Base-by-base conservation (phyloP, 306 rosid species). In the Acacia crassicarpa region DNA sequence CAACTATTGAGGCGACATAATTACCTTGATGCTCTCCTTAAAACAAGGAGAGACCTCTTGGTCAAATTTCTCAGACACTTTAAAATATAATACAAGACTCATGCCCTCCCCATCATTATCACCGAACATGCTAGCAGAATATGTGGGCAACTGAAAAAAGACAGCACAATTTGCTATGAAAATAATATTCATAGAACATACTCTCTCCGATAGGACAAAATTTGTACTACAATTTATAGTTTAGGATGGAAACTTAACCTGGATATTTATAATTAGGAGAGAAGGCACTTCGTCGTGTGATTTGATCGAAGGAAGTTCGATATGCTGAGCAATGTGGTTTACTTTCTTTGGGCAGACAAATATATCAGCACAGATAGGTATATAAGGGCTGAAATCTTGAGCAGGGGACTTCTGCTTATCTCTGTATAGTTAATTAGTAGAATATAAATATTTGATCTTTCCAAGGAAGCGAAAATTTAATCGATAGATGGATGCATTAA, bases 31-130 rank as follows among this genome's bases (percentile, higher is more conserved):
- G 81, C 85, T 84, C 68, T 90, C 91, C 82, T 83, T 91, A 80
- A 90, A 88, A n/a, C 61, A 80, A 62, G 84, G 59, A 82, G 91
- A 82, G 73, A 85, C 83, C 48, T 88, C 91, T 76, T 81, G 22
- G 67, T 91, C 94, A 54, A 89, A 93, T 66, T 82, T 83, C 41
- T 91, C 94, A 12, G 87, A 84, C 49, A 90, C 76, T 85, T 80
- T 87, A 40, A 93, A 93, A 83, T 91, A 91, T 33, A 93, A 72
- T 15, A 93, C 96, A 78, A 93, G 92, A 80, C 94, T 91, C 92
- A 90, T 75, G 84, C 96, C 94, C 85, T 93, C 96, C 44, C 97
- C 97, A 73, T 89, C 83, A 27, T 78, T 77, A 8, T 93, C 94
- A 33, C 94, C 91, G 76, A 89, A 91, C 88, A 93, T 78, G 14